Evolutionary conservation across 768 basidiomycete genomes (phyloP), one percentile per base, ranked within the genome.

Genomic region (Cytidiella melzeri): DNA sequence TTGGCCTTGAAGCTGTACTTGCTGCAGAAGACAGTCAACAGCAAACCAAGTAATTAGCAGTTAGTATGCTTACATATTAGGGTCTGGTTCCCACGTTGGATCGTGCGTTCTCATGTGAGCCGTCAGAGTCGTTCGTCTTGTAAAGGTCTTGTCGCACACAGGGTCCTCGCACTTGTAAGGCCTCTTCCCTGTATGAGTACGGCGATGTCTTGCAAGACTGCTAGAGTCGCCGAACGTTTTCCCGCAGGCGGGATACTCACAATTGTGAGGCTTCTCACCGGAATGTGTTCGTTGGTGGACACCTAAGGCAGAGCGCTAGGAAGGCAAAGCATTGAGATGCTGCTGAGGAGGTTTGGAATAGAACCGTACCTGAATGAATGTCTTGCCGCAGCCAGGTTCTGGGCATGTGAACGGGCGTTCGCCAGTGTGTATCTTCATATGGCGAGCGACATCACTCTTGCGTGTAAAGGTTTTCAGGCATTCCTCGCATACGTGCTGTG

Each of bases 161-260:
- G 83, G 78, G 54, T 87, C 83, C 64, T 89, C 87, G 62, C 90
- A 92, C 62, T 84, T 88, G 65, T 90, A 92, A 26, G 87, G 87
- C 45, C 88, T 80, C 64, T 87, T 92, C 38, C 85, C 89, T 7
- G 87, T 90, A 59, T 88, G 91, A 20, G 89, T 92, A 57, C 92
- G 80, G 45, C 92, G 81, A 71, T 95, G 92, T 53, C 92, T 81
- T 43, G 92, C 92, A 40, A 95, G 77, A 68, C 87, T 89, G 60
- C 90, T 92, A 3, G 92, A 94, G 63, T 95, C 92, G 41, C 87
- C 83, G 68, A 94, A 95, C 0, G 86, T 87, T 70, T 87, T 91
- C 43, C 76, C 79, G 65, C 92, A 95, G 6, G 81, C 87, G 2
- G 86, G 87, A 64, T 92, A 91, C 70, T 91, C 88, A 69, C 92